A percentile compares a stretch with the other conserved stretches of the same genome.
These are phyloP conservation scores for Corniculantispora saksenae DNA, from an alignment of 2,329 filamentous ascomycete genomes.

Conservation along the genomic window DNA sequence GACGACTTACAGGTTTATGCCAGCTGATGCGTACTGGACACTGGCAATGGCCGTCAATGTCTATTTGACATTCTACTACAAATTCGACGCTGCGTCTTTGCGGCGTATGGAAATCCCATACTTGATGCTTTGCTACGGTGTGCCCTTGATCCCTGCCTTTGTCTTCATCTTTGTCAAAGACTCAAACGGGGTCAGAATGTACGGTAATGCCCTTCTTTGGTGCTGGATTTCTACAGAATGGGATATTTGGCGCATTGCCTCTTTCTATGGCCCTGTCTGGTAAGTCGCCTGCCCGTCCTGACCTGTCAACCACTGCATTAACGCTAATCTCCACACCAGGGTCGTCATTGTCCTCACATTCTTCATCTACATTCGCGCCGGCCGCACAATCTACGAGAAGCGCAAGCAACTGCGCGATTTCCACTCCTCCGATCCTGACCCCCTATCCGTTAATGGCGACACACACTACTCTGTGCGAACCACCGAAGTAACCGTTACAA, in stretches of 20 bases:
- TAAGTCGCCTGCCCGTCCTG: slow-evolving; percentile 33
- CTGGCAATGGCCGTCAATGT: slow-evolving; percentile 84
- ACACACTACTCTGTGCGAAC: slow-evolving; percentile 48
- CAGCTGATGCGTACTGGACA: slow-evolving; percentile 74
- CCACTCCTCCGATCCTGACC: slow-evolving; percentile 47
- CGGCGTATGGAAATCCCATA: slow-evolving; percentile 72
- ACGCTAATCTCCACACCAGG: slow-evolving; percentile 41
- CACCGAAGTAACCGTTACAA: slow-evolving; percentile 30
- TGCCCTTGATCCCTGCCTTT: slow-evolving; percentile 70
- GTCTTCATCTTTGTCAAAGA: slow-evolving; percentile 65
- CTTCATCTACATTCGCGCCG: slow-evolving; percentile 67
- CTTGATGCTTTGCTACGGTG: slow-evolving; percentile 67
- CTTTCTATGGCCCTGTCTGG: slow-evolving; percentile 76
- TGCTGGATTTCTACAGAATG: slow-evolving; percentile 73
- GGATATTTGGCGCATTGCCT: slow-evolving; percentile 71
- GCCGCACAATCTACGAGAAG: slow-evolving; percentile 66
- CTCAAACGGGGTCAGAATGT: slow-evolving; percentile 56
- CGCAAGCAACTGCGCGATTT: slow-evolving; percentile 62
- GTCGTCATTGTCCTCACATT: slow-evolving; percentile 62
- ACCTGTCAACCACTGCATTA: not conserved
- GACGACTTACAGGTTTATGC: slow-evolving; percentile 64
- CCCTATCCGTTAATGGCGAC: slow-evolving; percentile 42
- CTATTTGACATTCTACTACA: slow-evolving; percentile 76
- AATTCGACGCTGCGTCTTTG: slow-evolving; percentile 66
- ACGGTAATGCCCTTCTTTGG: slow-evolving; percentile 77